phyloP scores from a whole-genome alignment of 2,329 filamentous ascomycete genomes.

The Erysiphe neolycopersici region DNA sequence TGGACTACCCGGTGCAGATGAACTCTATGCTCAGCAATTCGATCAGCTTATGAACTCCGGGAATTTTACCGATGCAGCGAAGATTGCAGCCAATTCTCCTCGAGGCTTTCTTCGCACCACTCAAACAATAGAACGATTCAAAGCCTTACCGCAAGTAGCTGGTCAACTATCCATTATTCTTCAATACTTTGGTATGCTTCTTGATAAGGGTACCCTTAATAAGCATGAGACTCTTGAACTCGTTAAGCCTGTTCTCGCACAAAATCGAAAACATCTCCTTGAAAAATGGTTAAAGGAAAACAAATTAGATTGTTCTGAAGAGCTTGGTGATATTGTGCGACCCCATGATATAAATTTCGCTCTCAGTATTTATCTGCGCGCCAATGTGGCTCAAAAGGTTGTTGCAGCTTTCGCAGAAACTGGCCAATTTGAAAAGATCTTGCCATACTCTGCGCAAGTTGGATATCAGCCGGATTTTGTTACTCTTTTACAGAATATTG shows the following conservation, averaged over 20 bases:
- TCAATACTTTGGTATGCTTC: slow-evolving; percentile 90
- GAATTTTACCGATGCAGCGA: slow-evolving; percentile 70
- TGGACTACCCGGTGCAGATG: slow-evolving; percentile 78
- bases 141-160: slow-evolving; percentile 47
- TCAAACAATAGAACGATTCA: slow-evolving; percentile 91
- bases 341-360: slow-evolving; percentile 74
- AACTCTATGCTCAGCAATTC: slow-evolving; percentile 79
- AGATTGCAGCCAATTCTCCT: slow-evolving; percentile 88
- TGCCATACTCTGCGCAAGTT: slow-evolving; percentile 63
- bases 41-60: slow-evolving; percentile 60
- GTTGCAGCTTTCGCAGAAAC: slow-evolving; percentile 88
- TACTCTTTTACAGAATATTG: slow-evolving; percentile 62
- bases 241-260: slow-evolving; percentile 69
- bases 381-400: slow-evolving; percentile 77
- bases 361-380: slow-evolving; percentile 68
- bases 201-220: slow-evolving; percentile 87
- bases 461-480: slow-evolving; percentile 94
- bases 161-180: slow-evolving; percentile 83
- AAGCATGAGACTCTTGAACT: slow-evolving; percentile 84
- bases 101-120: slow-evolving; percentile 82
- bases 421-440: slow-evolving; percentile 88
- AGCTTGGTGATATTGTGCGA: slow-evolving; percentile 82
- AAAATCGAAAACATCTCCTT: slow-evolving; percentile 82
- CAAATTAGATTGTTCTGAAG: slow-evolving; percentile 88
- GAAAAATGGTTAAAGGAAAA: slow-evolving; percentile 97